Conservation (phyloP, 169 alveolate species). For the Plasmodium blacklocki region DNA sequence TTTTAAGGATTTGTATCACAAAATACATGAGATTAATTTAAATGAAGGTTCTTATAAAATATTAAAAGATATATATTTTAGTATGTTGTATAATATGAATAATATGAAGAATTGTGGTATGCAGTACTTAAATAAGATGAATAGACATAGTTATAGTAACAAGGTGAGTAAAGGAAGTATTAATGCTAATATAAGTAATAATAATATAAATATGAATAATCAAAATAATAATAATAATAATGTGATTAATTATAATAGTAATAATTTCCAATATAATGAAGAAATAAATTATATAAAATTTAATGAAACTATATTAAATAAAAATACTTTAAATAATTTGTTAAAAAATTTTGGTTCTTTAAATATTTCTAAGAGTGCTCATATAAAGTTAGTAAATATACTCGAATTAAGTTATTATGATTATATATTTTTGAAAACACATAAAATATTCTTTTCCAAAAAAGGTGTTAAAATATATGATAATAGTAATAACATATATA, state of each 20-base stretch:
- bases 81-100: slow-evolving; percentile 4
- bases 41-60: slow-evolving; percentile 21
- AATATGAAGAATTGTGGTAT: slow-evolving; percentile 1
- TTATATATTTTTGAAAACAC: slow-evolving; percentile 41
- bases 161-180: neutral
- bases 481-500: slow-evolving; percentile 20
- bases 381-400: slow-evolving; percentile 16
- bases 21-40: slow-evolving; percentile 17
- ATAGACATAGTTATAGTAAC: neutral
- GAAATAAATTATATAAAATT: neutral
- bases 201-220: too few species aligned
- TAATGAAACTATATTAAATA: slow-evolving; percentile 32
- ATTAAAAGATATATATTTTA: slow-evolving; percentile 19
- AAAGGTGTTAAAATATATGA: slow-evolving; percentile 58
- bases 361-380: slow-evolving; percentile 12
- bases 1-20: slow-evolving; percentile 39
- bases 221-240: too few species aligned
- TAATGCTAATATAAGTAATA: neutral
- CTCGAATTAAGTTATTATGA: slow-evolving; percentile 56
- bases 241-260: neutral
- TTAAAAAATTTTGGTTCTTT: slow-evolving; percentile 22
- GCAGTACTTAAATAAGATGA: neutral
- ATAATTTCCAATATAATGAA: neutral
- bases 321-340: slow-evolving; percentile 22
- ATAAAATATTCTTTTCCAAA: slow-evolving; percentile 45